A percentile compares a stretch with the other conserved stretches of the same genome.
Conservation (phyloP, 345 rosid species). For the Laguncularia racemosa region DNA sequence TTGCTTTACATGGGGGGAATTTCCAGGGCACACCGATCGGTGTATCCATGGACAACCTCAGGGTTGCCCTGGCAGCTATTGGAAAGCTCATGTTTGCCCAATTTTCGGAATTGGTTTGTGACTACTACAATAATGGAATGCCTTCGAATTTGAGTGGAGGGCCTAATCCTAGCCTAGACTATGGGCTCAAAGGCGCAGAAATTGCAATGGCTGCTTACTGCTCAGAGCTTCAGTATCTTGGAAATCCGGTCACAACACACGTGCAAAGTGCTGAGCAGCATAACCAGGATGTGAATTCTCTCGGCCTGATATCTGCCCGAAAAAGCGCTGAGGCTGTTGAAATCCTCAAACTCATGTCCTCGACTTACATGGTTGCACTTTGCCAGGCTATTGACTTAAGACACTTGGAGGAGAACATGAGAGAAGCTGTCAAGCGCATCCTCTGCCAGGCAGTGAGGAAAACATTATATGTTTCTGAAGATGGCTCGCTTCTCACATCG, state of each 20-base stretch:
- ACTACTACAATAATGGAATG: constrained; percentile 44
- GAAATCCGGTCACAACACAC: constrained; percentile 42
- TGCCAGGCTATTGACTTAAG: constrained; percentile 46
- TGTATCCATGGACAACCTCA: constrained; percentile 48
- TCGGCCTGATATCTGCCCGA: constrained; percentile 38
- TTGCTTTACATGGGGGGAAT: constrained; percentile 48
- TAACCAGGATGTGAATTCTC: constrained; percentile 49
- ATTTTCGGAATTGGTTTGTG: constrained; percentile 44
- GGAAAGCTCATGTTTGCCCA: constrained; percentile 52
- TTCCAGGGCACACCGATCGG: constrained; percentile 56
- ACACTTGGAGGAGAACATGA: constrained; percentile 46
- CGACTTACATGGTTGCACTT: constrained; percentile 41
- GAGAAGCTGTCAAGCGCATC: constrained; percentile 21
- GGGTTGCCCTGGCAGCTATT: constrained; percentile 41
- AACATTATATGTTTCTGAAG: constrained; percentile 32
- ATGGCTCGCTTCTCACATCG: constrained; percentile 33
- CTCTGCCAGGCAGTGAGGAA: constrained; percentile 24
- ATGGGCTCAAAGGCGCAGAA: constrained; percentile 49
- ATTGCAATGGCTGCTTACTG: constrained; percentile 46
- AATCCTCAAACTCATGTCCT: constrained; percentile 40
- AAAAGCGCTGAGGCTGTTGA: constrained; percentile 43
- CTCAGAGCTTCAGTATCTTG: constrained; percentile 48
- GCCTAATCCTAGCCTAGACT: constrained; percentile 44
- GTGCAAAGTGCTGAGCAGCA: constrained; percentile 51
- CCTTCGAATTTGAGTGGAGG: constrained; percentile 48